Evolutionary conservation across 441 rosid species (phyloP).

Genomic region (Populus hybrid): DNA sequence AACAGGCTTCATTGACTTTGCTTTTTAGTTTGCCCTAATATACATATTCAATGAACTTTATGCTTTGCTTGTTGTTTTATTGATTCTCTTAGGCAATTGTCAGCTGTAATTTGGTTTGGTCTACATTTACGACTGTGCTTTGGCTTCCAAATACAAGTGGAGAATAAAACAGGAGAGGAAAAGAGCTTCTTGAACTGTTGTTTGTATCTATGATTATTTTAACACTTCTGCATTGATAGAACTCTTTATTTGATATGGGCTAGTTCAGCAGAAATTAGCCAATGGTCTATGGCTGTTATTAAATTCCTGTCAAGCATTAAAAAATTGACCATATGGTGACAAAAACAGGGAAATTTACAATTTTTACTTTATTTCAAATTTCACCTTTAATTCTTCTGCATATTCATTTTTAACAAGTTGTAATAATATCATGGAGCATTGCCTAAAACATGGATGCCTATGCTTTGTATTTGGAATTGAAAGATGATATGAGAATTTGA

Average conservation of each 20-base stretch:
- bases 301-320: not conserved
- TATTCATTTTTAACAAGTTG: not conserved
- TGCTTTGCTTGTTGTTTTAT: not conserved
- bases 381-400: not conserved
- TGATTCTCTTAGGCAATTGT: not conserved
- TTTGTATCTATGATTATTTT: not conserved
- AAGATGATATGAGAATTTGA: not conserved
- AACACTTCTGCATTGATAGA: not conserved
- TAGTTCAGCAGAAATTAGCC: not conserved
- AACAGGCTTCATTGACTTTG: not conserved
- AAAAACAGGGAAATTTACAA: not conserved
- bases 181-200: not conserved
- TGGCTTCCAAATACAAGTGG: not conserved
- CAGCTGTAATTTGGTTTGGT: not conserved
- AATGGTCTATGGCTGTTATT: not conserved
- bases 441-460: not conserved
- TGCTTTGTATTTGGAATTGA: conserved; percentile 4
- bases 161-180: not conserved
- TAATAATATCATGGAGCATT: not conserved
- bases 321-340: not conserved
- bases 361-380: not conserved
- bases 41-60: not conserved
- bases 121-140: not conserved
- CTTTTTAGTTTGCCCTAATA: not conserved
- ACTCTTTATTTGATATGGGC: not conserved